Conservation (phyloP, 2,329 filamentous ascomycete species). For the Coniosporium tulheliwenetii region DNA sequence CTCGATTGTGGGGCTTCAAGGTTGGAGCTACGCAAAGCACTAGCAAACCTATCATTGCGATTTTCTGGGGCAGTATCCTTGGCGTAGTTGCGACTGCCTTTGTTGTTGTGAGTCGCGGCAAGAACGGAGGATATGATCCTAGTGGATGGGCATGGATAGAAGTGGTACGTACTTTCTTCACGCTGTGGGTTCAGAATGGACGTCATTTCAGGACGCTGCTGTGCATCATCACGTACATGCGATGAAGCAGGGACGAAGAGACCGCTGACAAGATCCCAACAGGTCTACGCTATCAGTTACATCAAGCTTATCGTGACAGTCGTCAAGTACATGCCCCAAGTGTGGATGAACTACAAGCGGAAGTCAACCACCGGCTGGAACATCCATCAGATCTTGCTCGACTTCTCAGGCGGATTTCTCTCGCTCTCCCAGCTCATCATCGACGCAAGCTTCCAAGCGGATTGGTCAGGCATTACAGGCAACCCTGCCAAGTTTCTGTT, state of each 20-base stretch:
- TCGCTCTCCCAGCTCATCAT: conserved; percentile 70
- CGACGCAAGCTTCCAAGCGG: conserved; percentile 67
- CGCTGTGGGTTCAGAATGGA: neutral
- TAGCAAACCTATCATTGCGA: conserved; percentile 47
- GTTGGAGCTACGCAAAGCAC: conserved; percentile 38
- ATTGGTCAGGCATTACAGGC: conserved; percentile 82
- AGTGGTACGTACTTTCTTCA: conserved; percentile 28
- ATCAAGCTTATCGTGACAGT: conserved; percentile 81
- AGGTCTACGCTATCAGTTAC: conserved; percentile 60
- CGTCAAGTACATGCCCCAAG: conserved; percentile 86
- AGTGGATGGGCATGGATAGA: conserved; percentile 48
- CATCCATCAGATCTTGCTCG: conserved; percentile 70
- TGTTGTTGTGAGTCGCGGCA: conserved; percentile 26
- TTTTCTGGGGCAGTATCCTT: conserved; percentile 53
- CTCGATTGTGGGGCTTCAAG: conserved; percentile 59
- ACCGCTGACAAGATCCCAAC: conserved; percentile 5
- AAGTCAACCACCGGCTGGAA: conserved; percentile 79
- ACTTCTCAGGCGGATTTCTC: conserved; percentile 66
- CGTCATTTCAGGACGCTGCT: neutral
- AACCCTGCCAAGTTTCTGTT: conserved; percentile 85
- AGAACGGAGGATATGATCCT: conserved; percentile 28
- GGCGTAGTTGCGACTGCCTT: conserved; percentile 34
- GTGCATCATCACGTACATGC: neutral
- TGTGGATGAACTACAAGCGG: conserved; percentile 67
- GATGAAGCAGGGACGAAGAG: neutral